phyloP scores from a whole-genome alignment of 257 asterid species.

The Cordia subcordata region DNA sequence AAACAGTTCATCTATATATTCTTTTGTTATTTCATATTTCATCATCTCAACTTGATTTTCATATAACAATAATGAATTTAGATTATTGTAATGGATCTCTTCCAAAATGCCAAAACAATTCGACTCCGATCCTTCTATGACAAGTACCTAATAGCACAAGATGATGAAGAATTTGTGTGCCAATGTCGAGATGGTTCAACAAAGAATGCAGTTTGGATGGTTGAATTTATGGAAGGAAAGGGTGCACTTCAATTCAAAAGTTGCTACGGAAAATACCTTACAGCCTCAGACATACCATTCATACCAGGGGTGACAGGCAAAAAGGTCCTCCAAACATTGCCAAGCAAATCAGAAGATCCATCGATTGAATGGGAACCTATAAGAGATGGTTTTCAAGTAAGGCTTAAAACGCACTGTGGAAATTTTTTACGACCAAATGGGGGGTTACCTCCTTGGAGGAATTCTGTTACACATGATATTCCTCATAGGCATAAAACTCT shows the following conservation, averaged over 20 bases:
- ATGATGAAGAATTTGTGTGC: slow-evolving; percentile 36
- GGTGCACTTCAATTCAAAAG: slow-evolving; percentile 43
- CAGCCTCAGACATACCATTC: slow-evolving; percentile 52
- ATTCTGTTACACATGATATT: slow-evolving; percentile 57
- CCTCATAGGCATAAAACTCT: slow-evolving; percentile 36
- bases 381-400: slow-evolving; percentile 77
- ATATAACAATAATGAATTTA: neutral
- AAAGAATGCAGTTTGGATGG: slow-evolving; percentile 42
- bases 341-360: slow-evolving; percentile 25
- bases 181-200: slow-evolving; percentile 45
- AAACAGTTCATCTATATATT: neutral
- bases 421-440: slow-evolving; percentile 55
- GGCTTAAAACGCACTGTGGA: slow-evolving; percentile 52
- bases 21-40: too few relatives aligned
- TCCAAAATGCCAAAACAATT: slow-evolving; percentile 39
- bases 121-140: slow-evolving; percentile 49
- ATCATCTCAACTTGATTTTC: neutral
- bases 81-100: slow-evolving; percentile 50
- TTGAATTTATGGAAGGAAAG: slow-evolving; percentile 38
- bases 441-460: slow-evolving; percentile 77
- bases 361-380: slow-evolving; percentile 64
- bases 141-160: slow-evolving; percentile 56
- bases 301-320: slow-evolving; percentile 49
- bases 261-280: slow-evolving; percentile 58
- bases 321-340: slow-evolving; percentile 43